Conservation (phyloP, 225 moss, liverwort and hornwort species). For the Thuidium tamariscinum region DNA sequence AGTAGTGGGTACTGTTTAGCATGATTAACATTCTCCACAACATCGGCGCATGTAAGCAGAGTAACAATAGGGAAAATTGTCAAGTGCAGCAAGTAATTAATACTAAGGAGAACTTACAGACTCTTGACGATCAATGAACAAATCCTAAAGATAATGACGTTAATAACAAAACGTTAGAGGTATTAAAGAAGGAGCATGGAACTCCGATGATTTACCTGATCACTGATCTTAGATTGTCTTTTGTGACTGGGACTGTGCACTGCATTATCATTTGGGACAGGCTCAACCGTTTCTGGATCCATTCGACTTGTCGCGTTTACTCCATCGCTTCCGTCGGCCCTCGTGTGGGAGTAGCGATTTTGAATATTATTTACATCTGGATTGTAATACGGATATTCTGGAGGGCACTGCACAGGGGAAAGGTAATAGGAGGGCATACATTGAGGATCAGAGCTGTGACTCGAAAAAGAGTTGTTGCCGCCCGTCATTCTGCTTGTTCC, state of each 20-base stretch:
- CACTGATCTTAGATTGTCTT: neutral
- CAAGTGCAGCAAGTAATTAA: neutral
- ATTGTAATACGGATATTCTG: constrained; percentile 12
- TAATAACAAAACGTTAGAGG: neutral
- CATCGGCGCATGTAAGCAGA: neutral
- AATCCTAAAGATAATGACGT: neutral
- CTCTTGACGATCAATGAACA: neutral
- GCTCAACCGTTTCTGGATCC: constrained; percentile 13
- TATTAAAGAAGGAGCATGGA: neutral
- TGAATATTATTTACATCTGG: constrained; percentile 4
- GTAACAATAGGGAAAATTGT: neutral
- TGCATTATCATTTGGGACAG: constrained; percentile 1
- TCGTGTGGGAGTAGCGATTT: neutral
- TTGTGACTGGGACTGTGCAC: neutral
- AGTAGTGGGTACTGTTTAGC: neutral
- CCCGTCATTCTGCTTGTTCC: constrained; percentile 25
- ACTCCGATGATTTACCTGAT: neutral
- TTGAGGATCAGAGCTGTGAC: constrained; percentile 8
- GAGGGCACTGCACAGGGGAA: neutral
- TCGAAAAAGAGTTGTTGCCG: constrained; percentile 1
- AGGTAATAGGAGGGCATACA: constrained; percentile 6
- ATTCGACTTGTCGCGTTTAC: neutral
- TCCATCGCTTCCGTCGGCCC: constrained; percentile 1
- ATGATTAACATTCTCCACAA: neutral
- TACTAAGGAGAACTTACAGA: neutral